Percentiles rank a stretch among this genome's conserved stretches.
Conservation (phyloP, 1,284 basidiomycete species). For the Ceratobasidium sp. region DNA sequence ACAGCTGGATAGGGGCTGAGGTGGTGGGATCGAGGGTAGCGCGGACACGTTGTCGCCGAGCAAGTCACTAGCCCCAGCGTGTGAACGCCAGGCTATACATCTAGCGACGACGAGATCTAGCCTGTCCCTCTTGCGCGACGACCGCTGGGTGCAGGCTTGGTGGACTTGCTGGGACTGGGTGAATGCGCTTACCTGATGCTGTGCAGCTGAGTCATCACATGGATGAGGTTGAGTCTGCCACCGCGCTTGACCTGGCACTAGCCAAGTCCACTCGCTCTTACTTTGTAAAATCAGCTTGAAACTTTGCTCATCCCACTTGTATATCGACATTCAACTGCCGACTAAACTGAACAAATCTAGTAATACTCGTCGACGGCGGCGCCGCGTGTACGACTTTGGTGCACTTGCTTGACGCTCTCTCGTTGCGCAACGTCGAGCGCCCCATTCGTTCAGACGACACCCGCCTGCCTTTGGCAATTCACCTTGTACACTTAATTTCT, state of each 20-base stretch:
- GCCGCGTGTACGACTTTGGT: neutral
- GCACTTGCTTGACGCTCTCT: neutral
- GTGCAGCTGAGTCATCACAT: constrained; percentile 14
- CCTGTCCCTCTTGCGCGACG: no score
- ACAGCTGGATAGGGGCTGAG: no score
- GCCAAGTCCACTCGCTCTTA: neutral
- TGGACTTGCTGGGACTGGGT: neutral
- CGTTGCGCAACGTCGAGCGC: constrained; percentile 11
- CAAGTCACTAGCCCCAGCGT: neutral
- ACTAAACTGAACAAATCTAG: neutral
- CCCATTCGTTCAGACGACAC: constrained; percentile 8
- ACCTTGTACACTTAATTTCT: neutral
- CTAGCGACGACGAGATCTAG: no score
- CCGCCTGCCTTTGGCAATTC: neutral
- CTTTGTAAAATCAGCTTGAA: no score
- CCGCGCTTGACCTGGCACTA: neutral
- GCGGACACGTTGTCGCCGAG: constrained; percentile 5
- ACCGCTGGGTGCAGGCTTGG: neutral
- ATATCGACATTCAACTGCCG: constrained; percentile 8
- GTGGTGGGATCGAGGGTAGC: no score
- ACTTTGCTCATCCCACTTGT: no score
- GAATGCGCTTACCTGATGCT: constrained; percentile 11
- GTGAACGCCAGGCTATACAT: neutral
- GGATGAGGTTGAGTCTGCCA: neutral
- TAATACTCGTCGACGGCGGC: neutral